Evolutionary conservation across 2,329 filamentous ascomycete genomes (phyloP), one percentile per base, ranked within the genome.

Genomic region (Ceratocystiopsis minuta): DNA sequence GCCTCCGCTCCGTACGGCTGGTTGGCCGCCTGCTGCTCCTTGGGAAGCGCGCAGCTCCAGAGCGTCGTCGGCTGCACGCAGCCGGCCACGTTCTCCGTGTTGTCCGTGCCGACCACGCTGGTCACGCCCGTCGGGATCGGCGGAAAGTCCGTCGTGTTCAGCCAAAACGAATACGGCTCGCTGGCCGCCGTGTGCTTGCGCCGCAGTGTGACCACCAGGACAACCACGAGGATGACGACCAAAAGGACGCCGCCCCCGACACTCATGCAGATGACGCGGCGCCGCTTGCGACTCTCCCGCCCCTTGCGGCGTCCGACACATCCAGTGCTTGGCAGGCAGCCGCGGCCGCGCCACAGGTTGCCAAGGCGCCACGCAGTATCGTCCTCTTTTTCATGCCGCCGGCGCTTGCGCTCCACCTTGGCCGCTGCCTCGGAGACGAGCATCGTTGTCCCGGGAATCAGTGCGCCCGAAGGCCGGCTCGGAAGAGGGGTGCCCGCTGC

Each of bases 31-130:
- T 87, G 81, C 45, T 83, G 61, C 50, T 86, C 83, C 54, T 85
- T 85, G 3, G 87, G 85, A 15, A 93, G 59, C 12, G 78, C 71
- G 56, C 87, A 96, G 54, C 80, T 92, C 87, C 87, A 96, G 42
- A 90, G 58, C 0, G 80, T 82, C 11, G 74, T 66, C 1, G 80
- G 80, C 9, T 67, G 63, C 4, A 87, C 75, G 50, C 87, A 96
- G 7, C 71, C 73, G 17, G 72, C 72, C 42, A 74, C 69, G n/a
- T 72, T 62, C 2, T 68, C 61, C 0, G 70, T 69, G 39, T 80
- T 75, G 50, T 82, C 72, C 0, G 85, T 75, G 6, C 79, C 80
- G 15, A 81, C 72, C 15, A 95, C 70, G 0, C 84, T 92, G 46
- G 83, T 68, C 16, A 88, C 69, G 0, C 87, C 88, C 0, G 82